phyloP scores from a whole-genome alignment of 371 early-diverging fungal genomes.

The Apophysomyces ossiformis region DNA sequence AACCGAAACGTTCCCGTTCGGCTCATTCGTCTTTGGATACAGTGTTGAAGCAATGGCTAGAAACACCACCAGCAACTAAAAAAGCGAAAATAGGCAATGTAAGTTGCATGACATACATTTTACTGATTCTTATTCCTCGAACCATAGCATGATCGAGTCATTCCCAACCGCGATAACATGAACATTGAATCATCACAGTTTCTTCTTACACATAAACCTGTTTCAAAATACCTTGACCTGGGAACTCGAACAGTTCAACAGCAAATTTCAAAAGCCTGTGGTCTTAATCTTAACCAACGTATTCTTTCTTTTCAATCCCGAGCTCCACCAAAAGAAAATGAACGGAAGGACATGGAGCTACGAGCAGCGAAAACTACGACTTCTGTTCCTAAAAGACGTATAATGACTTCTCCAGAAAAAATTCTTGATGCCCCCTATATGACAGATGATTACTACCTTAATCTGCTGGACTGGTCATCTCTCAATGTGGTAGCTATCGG shows the following conservation, averaged over 20 bases:
- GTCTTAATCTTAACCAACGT: constrained; percentile 70
- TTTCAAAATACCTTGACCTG: constrained; percentile 45
- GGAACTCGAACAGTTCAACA: constrained; percentile 68
- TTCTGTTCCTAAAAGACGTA: constrained; percentile 61
- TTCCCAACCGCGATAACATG: constrained; percentile 69
- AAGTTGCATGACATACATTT: background rate
- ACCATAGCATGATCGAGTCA: constrained; percentile 76
- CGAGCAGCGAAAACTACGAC: constrained; percentile 22
- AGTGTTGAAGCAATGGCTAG: constrained; percentile 38
- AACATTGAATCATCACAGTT: constrained; percentile 69
- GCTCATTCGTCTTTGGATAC: constrained; percentile 32
- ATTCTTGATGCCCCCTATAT: constrained; percentile 93
- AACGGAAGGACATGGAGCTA: constrained; percentile 28
- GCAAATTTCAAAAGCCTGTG: constrained; percentile 80
- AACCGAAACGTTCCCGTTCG: constrained; percentile 36
- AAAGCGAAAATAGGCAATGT: constrained; percentile 6
- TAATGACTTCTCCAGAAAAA: constrained; percentile 71
- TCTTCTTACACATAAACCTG: constrained; percentile 51
- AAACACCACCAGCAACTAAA: constrained; percentile 23
- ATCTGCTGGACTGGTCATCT: constrained; percentile 94
- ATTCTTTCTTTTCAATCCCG: constrained; percentile 77
- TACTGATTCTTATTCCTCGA: constrained; percentile 5
- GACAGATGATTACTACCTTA: constrained; percentile 97
- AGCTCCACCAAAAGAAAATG: constrained; percentile 64
- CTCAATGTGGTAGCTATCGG: constrained; percentile 88